These are phyloP conservation scores for Vicia sativa DNA, from an alignment of 306 rosid genomes.

Conservation along the genomic window DNA sequence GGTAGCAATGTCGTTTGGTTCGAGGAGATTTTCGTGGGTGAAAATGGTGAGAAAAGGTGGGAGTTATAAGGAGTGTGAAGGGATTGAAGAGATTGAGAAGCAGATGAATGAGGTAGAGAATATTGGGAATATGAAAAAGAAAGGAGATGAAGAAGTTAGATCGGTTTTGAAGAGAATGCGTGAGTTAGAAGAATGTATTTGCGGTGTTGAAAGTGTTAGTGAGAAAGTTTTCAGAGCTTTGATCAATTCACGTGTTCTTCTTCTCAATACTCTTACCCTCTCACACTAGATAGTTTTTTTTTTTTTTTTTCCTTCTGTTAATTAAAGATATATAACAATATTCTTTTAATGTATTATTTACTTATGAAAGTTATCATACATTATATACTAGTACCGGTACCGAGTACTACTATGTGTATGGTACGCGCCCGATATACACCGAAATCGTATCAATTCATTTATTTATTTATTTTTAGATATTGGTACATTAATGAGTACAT, in stretches of 20 bases:
- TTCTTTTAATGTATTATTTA: too few relatives aligned
- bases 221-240: constrained; percentile 67
- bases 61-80: constrained; percentile 40
- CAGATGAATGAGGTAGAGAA: constrained; percentile 28
- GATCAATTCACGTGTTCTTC: constrained; percentile 66
- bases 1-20: constrained; percentile 49
- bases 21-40: constrained; percentile 49
- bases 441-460: too few relatives aligned
- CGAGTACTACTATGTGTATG: too few relatives aligned
- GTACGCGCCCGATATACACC: too few relatives aligned
- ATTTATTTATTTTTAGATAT: too few relatives aligned
- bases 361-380: too few relatives aligned
- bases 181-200: constrained; percentile 54
- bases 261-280: constrained; percentile 62
- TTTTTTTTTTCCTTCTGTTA: too few relatives aligned
- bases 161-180: constrained; percentile 63
- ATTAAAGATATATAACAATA: too few relatives aligned
- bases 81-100: constrained; percentile 52
- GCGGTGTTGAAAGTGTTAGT: constrained; percentile 52
- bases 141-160: constrained; percentile 61
- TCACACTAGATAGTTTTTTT: constrained; percentile 33
- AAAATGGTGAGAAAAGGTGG: constrained; percentile 45
- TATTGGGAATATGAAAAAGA: constrained; percentile 51
- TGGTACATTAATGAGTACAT: too few relatives aligned
- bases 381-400: too few relatives aligned